Evolutionary conservation across 345 rosid genomes (phyloP).

Genomic region (Carallia brachiata): DNA sequence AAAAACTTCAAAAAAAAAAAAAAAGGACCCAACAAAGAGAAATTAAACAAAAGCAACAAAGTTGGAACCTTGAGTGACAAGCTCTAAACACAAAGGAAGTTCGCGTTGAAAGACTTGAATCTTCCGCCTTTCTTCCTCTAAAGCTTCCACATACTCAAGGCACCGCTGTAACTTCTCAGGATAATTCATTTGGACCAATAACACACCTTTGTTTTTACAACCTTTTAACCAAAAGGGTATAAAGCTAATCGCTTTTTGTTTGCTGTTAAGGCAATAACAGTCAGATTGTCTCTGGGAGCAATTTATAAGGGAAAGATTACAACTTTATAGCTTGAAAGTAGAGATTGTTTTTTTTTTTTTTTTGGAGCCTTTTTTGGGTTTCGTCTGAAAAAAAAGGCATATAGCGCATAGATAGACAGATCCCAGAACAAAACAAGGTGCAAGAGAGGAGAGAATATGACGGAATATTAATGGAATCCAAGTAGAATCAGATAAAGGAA

Average conservation of each 20-base stretch:
- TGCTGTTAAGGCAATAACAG: too few relatives aligned
- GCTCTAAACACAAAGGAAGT: constrained; percentile 91
- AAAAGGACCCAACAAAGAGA: neutral
- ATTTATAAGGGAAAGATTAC: too few relatives aligned
- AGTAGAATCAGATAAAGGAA: constrained; percentile 60
- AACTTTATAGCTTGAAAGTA: neutral
- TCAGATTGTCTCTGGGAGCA: too few relatives aligned
- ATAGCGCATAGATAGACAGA: constrained; percentile 36
- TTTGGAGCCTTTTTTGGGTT: neutral
- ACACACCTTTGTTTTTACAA: neutral
- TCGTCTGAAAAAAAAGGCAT: neutral
- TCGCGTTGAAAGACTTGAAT: constrained; percentile 90
- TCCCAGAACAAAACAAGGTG: constrained; percentile 27
- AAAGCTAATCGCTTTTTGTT: neutral
- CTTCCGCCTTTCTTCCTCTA: constrained; percentile 87
- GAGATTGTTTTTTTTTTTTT: neutral
- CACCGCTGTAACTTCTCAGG: constrained; percentile 52
- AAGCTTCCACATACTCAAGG: constrained; percentile 59
- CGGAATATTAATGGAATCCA: constrained; percentile 60
- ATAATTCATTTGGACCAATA: constrained; percentile 35
- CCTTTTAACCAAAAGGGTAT: too few relatives aligned
- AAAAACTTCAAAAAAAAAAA: neutral
- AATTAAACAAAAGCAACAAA: neutral
- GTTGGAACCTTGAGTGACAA: constrained; percentile 72
- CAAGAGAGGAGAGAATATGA: constrained; percentile 6